A percentile compares a stretch with the other conserved stretches of the same genome.
Evolutionary conservation across 2,329 filamentous ascomycete species (phyloP).

Genomic region (Verticillium dahliae): DNA sequence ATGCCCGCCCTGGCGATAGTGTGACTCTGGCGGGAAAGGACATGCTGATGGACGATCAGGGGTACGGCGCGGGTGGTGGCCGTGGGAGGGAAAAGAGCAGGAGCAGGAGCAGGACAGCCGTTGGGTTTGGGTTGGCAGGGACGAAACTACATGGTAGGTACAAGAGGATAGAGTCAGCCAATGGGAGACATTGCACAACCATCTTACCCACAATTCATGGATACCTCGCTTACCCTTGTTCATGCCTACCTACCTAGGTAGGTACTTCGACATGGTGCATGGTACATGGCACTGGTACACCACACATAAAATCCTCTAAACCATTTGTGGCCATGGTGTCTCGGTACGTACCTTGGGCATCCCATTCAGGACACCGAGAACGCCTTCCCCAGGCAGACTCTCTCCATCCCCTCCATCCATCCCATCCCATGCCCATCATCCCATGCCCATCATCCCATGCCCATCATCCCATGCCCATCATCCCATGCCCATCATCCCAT

Average conservation of each 20-base stretch:
- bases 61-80: not conserved
- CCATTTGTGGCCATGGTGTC: not conserved
- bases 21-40: not conserved
- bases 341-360: not conserved
- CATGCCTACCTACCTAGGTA: not conserved
- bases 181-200: not conserved
- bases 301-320: not conserved
- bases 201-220: not conserved
- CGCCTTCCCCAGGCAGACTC: not conserved
- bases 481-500: not conserved
- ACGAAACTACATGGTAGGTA: not conserved
- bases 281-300: too few relatives aligned
- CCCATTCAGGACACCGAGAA: not conserved
- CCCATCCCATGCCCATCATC: not conserved
- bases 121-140: not conserved
- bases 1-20: not conserved
- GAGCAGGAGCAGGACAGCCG: not conserved
- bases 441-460: not conserved
- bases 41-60: not conserved
- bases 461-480: not conserved
- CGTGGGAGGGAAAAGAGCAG: not conserved
- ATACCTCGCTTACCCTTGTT: not conserved
- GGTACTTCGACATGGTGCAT: not conserved
- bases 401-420: not conserved
- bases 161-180: not conserved